Percentiles rank a stretch among this genome's conserved stretches.
Conservation (phyloP, 805 yeast species). For the Metschnikowia arizonensis region DNA sequence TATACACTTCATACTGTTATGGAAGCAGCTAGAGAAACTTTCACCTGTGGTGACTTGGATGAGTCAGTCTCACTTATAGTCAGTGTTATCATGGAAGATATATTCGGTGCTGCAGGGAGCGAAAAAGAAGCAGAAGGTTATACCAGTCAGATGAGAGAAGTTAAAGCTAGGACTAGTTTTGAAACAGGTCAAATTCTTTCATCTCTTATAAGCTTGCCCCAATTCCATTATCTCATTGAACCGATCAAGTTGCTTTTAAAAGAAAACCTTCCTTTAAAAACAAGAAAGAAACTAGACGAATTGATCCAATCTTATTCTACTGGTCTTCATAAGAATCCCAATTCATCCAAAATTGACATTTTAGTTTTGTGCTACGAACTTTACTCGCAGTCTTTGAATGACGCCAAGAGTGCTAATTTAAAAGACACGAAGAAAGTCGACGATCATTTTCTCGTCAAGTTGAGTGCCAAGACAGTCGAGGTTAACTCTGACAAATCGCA, state of each 20-base stretch:
- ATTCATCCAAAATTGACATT: slow-evolving; percentile 52
- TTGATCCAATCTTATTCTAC: slow-evolving; percentile 67
- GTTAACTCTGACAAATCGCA: slow-evolving; percentile 54
- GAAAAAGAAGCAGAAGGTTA: slow-evolving; percentile 96
- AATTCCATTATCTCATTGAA: slow-evolving; percentile 53
- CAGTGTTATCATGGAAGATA: slow-evolving; percentile 82
- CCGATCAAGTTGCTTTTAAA: slow-evolving; percentile 64
- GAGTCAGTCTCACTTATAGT: slow-evolving; percentile 57
- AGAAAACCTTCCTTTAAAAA: slow-evolving; percentile 62
- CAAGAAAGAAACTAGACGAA: slow-evolving; percentile 74
- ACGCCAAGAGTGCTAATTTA: slow-evolving; percentile 5
- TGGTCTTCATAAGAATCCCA: slow-evolving; percentile 75
- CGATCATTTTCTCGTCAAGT: slow-evolving; percentile 70
- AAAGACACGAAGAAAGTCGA: slow-evolving; percentile 27
- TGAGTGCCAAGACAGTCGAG: slow-evolving; percentile 54
- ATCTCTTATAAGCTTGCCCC: slow-evolving; percentile 52
- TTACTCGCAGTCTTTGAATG: slow-evolving; percentile 44
- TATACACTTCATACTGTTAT: slow-evolving; percentile 77
- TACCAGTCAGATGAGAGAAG: slow-evolving; percentile 80
- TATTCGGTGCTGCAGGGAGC: slow-evolving; percentile 86
- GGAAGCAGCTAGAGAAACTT: slow-evolving; percentile 42
- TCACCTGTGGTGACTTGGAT: slow-evolving; percentile 72
- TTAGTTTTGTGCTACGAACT: slow-evolving; percentile 72
- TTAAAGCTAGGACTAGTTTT: slow-evolving; percentile 80
- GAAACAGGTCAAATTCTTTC: slow-evolving; percentile 83